Evolutionary conservation across 345 rosid species (phyloP).

Genomic region (Adansonia digitata): DNA sequence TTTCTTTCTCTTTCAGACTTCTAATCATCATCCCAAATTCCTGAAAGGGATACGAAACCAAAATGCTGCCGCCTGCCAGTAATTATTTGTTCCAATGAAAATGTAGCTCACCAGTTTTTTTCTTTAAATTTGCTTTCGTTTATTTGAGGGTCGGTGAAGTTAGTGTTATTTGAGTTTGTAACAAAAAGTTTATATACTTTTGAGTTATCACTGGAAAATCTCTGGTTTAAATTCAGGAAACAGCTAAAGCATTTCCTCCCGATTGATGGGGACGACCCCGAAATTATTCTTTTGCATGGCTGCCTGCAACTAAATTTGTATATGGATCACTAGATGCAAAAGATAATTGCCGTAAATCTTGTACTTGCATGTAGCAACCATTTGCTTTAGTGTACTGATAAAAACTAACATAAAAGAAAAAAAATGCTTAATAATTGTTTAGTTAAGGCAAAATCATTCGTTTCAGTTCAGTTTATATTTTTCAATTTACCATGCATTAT

Average conservation of each 20-base stretch:
- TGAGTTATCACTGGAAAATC: not conserved
- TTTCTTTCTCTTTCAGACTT: not conserved
- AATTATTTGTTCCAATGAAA: not conserved
- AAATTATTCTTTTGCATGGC: not conserved
- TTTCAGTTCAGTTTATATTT: too few relatives aligned
- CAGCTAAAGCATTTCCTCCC: not conserved
- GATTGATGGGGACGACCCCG: not conserved
- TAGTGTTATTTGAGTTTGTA: not conserved
- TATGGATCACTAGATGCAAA: not conserved
- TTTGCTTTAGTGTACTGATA: too few relatives aligned
- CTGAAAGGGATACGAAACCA: not conserved
- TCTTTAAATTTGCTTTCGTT: too few relatives aligned
- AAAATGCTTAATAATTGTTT: too few relatives aligned
- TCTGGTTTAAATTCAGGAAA: too few relatives aligned
- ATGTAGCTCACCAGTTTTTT: not conserved
- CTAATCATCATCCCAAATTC: not conserved
- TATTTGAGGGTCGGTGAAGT: not conserved
- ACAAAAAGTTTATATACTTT: not conserved
- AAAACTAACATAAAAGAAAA: too few relatives aligned
- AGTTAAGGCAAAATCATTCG: too few relatives aligned
- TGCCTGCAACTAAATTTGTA: not conserved
- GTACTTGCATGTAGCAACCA: too few relatives aligned
- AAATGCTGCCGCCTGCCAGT: accelerated
- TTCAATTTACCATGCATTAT: too few relatives aligned
- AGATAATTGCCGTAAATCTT: too few relatives aligned